Conservation (phyloP, 305 asterid species). For the Fraxinus floribunda region DNA sequence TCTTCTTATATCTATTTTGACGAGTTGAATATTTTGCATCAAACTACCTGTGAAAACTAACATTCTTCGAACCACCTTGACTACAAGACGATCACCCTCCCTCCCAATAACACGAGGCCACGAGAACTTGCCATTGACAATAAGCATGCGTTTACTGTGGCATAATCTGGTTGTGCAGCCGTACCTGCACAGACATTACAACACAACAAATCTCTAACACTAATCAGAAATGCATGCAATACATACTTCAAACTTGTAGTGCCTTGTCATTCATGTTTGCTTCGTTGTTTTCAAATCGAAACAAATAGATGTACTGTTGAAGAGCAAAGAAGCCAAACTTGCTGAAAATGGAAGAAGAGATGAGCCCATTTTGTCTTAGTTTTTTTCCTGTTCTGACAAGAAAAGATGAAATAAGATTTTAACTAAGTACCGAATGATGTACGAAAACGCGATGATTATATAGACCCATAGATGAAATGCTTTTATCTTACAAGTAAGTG, state of each 20-base stretch:
- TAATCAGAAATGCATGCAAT: neutral
- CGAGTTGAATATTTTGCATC: neutral
- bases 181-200: conserved; percentile 33
- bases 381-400: neutral
- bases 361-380: conserved; percentile 18
- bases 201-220: neutral
- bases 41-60: conserved; percentile 51
- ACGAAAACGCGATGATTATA: neutral
- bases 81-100: too few relatives aligned
- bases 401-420: neutral
- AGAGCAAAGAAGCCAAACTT: neutral
- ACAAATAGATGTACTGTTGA: neutral
- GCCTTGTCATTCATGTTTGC: conserved; percentile 32
- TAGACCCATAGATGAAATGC: too few relatives aligned
- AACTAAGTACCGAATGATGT: neutral
- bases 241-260: conserved; percentile 39
- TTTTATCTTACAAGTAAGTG: neutral
- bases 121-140: conserved; percentile 55
- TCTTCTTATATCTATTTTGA: neutral
- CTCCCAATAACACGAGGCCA: conserved; percentile 34
- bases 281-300: neutral
- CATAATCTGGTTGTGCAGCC: conserved; percentile 51
- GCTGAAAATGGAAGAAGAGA: conserved; percentile 2
- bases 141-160: conserved; percentile 45
- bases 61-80: conserved; percentile 33